phyloP scores from a whole-genome alignment of 495 filamentous ascomycete genomes.

The Hypoxylon intermedium region DNA sequence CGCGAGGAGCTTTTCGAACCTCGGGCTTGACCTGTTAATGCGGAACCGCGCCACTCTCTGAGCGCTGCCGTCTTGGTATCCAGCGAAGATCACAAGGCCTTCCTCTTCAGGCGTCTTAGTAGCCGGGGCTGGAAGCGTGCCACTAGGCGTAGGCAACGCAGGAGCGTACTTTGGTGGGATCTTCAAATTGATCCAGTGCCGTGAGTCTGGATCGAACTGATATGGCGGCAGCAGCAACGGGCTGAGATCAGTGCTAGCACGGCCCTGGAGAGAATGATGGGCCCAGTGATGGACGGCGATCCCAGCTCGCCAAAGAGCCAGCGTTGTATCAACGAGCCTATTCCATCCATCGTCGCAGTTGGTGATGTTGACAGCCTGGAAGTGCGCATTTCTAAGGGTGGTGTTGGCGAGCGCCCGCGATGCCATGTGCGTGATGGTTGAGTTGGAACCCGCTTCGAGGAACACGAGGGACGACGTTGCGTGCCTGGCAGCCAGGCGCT shows the following conservation, averaged over 20 bases:
- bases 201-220: slow-evolving; percentile 43
- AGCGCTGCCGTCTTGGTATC: slow-evolving; percentile 47
- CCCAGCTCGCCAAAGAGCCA: slow-evolving; percentile 2
- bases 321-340: slow-evolving; percentile 8
- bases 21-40: slow-evolving; percentile 51
- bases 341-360: slow-evolving; percentile 16
- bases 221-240: slow-evolving; percentile 48
- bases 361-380: slow-evolving; percentile 51
- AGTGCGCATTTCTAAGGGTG: slow-evolving; percentile 20
- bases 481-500: slow-evolving; percentile 48
- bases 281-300: slow-evolving; percentile 9
- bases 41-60: slow-evolving; percentile 46
- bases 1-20: slow-evolving; percentile 47
- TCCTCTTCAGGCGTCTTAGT: neutral
- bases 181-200: slow-evolving; percentile 41
- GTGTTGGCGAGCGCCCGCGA: slow-evolving; percentile 42
- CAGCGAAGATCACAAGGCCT: slow-evolving; percentile 48
- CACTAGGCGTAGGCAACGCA: neutral
- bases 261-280: slow-evolving; percentile 4
- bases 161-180: slow-evolving; percentile 10
- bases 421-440: slow-evolving; percentile 56
- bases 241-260: neutral
- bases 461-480: slow-evolving; percentile 43
- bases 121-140: neutral
- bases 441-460: slow-evolving; percentile 61